phyloP scores from a whole-genome alignment of 1,284 basidiomycete genomes.

The Malassezia sp. region DNA sequence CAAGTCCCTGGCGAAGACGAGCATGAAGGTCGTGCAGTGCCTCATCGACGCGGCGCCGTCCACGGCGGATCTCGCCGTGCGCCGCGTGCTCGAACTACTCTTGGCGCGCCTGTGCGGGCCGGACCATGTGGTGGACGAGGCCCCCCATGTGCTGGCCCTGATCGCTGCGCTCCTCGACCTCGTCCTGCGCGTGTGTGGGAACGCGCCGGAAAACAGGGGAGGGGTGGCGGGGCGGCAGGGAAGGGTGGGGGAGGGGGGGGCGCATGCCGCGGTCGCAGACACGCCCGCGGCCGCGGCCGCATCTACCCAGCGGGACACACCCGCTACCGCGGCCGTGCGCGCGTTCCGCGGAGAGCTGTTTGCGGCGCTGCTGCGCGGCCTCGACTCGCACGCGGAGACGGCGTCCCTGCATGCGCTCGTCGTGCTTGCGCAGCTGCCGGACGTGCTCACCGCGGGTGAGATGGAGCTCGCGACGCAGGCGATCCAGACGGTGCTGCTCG shows the following conservation, averaged over 20 bases:
- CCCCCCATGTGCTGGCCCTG: conserved; percentile 56
- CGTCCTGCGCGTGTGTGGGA: conserved; percentile 24
- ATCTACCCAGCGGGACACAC: conserved; percentile 25
- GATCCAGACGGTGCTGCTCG: conserved; percentile 52
- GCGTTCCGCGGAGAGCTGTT: conserved; percentile 28
- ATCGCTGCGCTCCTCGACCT: conserved; percentile 30
- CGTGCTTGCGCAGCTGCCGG: conserved; percentile 12
- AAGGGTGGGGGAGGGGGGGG: no score
- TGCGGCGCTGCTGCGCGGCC: conserved; percentile 18
- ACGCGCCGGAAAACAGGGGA: no score
- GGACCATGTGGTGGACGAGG: conserved; percentile 62
- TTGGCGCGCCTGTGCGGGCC: conserved; percentile 53
- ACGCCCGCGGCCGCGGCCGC: conserved; percentile 1
- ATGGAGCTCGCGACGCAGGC: conserved; percentile 66
- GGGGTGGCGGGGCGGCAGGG: no score
- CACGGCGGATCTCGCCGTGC: conserved; percentile 24
- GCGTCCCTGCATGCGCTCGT: conserved; percentile 31
- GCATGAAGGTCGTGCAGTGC: conserved; percentile 23
- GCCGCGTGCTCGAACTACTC: conserved; percentile 24
- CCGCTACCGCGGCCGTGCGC: no score
- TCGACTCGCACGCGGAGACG: conserved; percentile 19
- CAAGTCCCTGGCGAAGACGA: conserved; percentile 32
- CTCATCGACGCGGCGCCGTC: conserved; percentile 23
- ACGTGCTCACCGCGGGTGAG: conserved; percentile 61
- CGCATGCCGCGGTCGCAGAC: no score